phyloP scores from a whole-genome alignment of 139 green algal species.

The Ostreobium quekettii region DNA sequence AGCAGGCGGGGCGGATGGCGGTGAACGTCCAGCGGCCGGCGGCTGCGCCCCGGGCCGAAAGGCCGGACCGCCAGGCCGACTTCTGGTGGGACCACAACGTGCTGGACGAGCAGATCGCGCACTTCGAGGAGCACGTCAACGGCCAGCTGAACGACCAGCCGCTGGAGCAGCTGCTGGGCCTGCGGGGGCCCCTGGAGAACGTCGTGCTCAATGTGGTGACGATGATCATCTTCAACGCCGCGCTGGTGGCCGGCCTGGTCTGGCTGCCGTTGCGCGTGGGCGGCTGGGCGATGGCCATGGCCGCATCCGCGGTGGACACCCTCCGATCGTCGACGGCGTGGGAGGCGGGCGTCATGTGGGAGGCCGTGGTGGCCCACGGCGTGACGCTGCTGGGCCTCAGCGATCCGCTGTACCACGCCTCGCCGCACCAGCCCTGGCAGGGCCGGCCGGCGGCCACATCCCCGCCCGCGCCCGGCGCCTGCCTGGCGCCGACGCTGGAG shows the following conservation, averaged over 20 bases:
- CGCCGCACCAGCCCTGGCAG: no score
- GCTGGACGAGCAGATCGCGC: background rate
- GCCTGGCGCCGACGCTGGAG: background rate
- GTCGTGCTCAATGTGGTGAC: conserved; percentile 43
- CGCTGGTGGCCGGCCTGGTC: conserved; percentile 29
- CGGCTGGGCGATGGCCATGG: background rate
- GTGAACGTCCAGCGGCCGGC: background rate
- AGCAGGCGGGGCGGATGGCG: no score
- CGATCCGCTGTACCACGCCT: no score
- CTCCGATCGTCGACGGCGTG: no score
- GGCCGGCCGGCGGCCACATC: no score
- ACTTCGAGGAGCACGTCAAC: background rate
- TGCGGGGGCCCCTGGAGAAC: conserved; percentile 25
- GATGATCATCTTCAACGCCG: conserved; percentile 33
- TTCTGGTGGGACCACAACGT: background rate
- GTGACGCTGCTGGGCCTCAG: background rate
- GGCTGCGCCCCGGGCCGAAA: no score
- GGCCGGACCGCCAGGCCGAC: background rate
- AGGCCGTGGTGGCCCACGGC: background rate
- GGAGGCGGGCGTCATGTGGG: background rate
- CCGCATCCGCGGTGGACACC: background rate
- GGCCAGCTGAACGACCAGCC: background rate
- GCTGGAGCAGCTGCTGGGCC: background rate
- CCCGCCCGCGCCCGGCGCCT: no score
- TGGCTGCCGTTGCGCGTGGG: conserved; percentile 37